These are phyloP conservation scores for Perkinsus chesapeaki DNA, from an alignment of 169 alveolate genomes.

Conservation along the genomic window DNA sequence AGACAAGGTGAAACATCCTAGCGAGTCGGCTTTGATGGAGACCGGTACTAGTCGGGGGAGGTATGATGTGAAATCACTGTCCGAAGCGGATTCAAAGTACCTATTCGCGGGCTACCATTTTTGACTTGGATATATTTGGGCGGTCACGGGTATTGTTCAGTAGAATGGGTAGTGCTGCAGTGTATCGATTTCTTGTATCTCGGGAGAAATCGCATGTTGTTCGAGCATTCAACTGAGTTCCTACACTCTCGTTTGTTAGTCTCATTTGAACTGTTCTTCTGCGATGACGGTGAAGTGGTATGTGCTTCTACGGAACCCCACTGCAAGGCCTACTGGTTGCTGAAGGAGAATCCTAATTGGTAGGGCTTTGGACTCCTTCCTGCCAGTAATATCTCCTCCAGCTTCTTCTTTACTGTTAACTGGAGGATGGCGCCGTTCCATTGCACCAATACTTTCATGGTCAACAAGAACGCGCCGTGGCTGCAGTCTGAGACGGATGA, in stretches of 20 bases:
- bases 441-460: neutral
- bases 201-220: no score
- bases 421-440: neutral
- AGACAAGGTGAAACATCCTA: neutral
- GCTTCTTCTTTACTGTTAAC: neutral
- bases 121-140: no score
- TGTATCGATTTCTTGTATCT: no score
- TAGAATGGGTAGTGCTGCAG: no score
- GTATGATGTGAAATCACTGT: neutral
- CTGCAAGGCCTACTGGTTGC: neutral
- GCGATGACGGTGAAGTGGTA: neutral
- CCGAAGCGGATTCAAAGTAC: no score
- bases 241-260: no score
- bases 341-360: neutral
- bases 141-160: no score
- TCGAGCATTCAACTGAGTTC: no score
- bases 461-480: neutral
- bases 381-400: neutral
- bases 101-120: no score
- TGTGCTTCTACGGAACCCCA: neutral
- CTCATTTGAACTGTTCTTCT: neutral
- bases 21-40: neutral
- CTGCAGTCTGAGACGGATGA: neutral
- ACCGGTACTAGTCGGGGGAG: no score
- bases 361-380: neutral